Conservation (phyloP, 2,329 filamentous ascomycete genomes). For the Diaporthe helianthi region DNA sequence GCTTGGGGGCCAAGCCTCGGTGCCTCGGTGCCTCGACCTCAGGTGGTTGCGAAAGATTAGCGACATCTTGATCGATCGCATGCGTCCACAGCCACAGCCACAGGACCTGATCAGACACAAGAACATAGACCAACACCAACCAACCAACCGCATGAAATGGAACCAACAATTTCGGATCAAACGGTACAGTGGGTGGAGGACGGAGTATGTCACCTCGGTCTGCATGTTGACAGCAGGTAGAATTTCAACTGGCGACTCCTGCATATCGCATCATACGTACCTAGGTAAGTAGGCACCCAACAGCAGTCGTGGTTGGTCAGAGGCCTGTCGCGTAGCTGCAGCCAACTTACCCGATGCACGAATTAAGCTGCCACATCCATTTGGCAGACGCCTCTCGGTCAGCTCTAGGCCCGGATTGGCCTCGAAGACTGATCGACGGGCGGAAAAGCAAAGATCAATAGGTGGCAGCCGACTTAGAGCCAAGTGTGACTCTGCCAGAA, state of each 20-base stretch:
- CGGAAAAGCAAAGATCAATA: constrained; percentile 3
- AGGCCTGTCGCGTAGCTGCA: constrained; percentile 17
- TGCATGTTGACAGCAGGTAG: constrained; percentile 9
- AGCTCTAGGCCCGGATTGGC: neutral
- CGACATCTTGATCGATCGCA: constrained; percentile 12
- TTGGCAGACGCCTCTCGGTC: constrained; percentile 10
- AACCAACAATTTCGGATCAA: constrained; percentile 9
- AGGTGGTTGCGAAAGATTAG: constrained; percentile 8
- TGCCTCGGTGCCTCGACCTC: neutral
- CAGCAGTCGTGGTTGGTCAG: constrained; percentile 6
- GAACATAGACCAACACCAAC: neutral
- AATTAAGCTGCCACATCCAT: neutral
- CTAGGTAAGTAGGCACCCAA: neutral
- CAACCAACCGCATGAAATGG: neutral
- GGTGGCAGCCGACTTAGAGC: neutral
- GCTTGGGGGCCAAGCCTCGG: neutral
- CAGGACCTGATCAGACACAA: neutral
- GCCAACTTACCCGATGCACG: constrained; percentile 13
- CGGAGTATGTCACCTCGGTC: constrained; percentile 17
- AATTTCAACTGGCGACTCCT: neutral
- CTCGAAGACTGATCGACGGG: neutral
- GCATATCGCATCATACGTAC: constrained; percentile 7
- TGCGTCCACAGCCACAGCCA: neutral
- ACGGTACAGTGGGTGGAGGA: neutral
- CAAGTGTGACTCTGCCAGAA: neutral